Percentiles rank a stretch among this genome's conserved stretches.
These are phyloP conservation scores for Lachnellula arida DNA, from an alignment of 2,329 filamentous ascomycete species.

Conservation along the genomic window DNA sequence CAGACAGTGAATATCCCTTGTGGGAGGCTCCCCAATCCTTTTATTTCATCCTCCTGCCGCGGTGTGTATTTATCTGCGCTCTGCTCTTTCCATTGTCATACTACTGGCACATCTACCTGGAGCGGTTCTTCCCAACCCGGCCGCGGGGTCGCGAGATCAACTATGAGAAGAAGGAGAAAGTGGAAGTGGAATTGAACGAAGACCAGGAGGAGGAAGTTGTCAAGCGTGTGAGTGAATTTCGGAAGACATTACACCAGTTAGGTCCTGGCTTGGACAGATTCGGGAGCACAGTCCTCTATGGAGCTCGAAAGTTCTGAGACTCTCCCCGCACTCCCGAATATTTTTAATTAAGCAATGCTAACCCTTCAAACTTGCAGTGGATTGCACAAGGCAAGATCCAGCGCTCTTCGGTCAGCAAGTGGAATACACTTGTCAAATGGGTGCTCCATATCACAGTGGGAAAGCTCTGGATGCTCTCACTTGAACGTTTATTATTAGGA, in stretches of 20 bases:
- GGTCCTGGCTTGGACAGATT: too few relatives aligned
- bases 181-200: not conserved
- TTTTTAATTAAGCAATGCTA: too few relatives aligned
- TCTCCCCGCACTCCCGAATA: too few relatives aligned
- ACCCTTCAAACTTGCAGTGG: not conserved
- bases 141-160: not conserved
- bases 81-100: conserved; percentile 1
- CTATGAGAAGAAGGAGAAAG: conserved; percentile 1
- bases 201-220: conserved; percentile 4
- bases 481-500: not conserved
- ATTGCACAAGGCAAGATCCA: conserved; percentile 3
- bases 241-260: too few relatives aligned
- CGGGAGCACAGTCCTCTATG: too few relatives aligned
- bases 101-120: conserved; percentile 3
- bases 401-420: not conserved
- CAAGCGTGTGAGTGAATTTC: not conserved
- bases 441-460: conserved; percentile 1
- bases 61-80: not conserved
- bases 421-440: conserved; percentile 7
- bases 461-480: not conserved
- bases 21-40: not conserved
- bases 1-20: not conserved
- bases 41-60: not conserved
- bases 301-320: too few relatives aligned
- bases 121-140: conserved; percentile 2